Evolutionary conservation across 306 rosid genomes (phyloP).

Genomic region (Prunus mira): DNA sequence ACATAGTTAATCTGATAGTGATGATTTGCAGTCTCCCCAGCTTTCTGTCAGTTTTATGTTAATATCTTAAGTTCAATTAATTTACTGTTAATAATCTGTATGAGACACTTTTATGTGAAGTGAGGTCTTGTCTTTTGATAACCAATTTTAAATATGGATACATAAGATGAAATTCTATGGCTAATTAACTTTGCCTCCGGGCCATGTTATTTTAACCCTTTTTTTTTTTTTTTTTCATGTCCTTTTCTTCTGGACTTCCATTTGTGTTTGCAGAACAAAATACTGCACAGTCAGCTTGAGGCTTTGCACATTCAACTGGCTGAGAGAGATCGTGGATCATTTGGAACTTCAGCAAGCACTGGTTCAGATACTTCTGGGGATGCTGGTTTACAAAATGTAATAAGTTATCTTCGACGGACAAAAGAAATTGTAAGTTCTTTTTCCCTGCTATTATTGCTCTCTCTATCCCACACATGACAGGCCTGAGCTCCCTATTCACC

Average conservation of each 20-base stretch:
- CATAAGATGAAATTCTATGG: neutral
- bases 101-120: neutral
- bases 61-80: neutral
- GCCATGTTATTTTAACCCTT: neutral
- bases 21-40: neutral
- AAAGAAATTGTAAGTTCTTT: slow-evolving; percentile 77
- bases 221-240: neutral
- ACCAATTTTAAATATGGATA: neutral
- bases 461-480: neutral
- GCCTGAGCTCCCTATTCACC: neutral
- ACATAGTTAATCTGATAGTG: neutral
- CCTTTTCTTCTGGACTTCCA: neutral
- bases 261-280: slow-evolving; percentile 63
- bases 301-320: slow-evolving; percentile 88
- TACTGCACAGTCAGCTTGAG: slow-evolving; percentile 80
- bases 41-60: neutral
- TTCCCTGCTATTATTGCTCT: slow-evolving; percentile 2
- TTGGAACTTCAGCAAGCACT: slow-evolving; percentile 56
- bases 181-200: neutral
- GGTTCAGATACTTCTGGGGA: slow-evolving; percentile 43
- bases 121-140: neutral
- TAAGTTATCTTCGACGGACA: slow-evolving; percentile 78
- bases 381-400: slow-evolving; percentile 69
- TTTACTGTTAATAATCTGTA: neutral
- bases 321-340: slow-evolving; percentile 73